phyloP scores from a whole-genome alignment of 2,329 filamentous ascomycete species.

The Periconia macrospinosa region DNA sequence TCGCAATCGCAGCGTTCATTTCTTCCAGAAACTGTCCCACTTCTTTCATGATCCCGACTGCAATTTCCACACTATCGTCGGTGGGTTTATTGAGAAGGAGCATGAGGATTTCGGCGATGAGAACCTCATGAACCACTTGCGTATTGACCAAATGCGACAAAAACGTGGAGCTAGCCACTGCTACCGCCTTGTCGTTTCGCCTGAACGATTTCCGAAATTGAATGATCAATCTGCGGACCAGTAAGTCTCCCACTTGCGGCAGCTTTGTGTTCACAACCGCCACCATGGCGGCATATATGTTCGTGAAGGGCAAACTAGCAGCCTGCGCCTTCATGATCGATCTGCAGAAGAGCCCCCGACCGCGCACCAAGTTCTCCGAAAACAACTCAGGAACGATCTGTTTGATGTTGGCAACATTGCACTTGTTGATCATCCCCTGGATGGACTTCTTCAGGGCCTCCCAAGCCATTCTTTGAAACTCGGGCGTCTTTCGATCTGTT shows the following conservation, averaged over 20 bases:
- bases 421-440: slow-evolving; percentile 98
- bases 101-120: slow-evolving; percentile 88
- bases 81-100: slow-evolving; percentile 94
- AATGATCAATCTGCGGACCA: slow-evolving; percentile 81
- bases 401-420: slow-evolving; percentile 98
- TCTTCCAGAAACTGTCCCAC: slow-evolving; percentile 93
- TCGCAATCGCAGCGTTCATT: slow-evolving; percentile 85
- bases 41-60: slow-evolving; percentile 88
- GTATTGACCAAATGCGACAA: slow-evolving; percentile 95
- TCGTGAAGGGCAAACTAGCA: slow-evolving; percentile 91
- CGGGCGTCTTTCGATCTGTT: slow-evolving; percentile 92
- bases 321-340: slow-evolving; percentile 99
- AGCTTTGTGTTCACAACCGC: slow-evolving; percentile 98
- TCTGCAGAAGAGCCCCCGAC: slow-evolving; percentile 88
- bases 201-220: slow-evolving; percentile 96
- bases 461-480: slow-evolving; percentile 99
- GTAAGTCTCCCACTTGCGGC: slow-evolving; percentile 87
- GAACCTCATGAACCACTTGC: slow-evolving; percentile 91
- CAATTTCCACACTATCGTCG: slow-evolving; percentile 96
- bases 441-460: slow-evolving; percentile 98
- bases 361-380: slow-evolving; percentile 88
- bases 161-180: slow-evolving; percentile 89
- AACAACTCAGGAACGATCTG: slow-evolving; percentile 95
- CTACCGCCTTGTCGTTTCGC: slow-evolving; percentile 95
- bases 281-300: slow-evolving; percentile 93